These are phyloP conservation scores for Ajuga chamaepitys DNA, from an alignment of 257 asterid genomes.

Conservation along the genomic window DNA sequence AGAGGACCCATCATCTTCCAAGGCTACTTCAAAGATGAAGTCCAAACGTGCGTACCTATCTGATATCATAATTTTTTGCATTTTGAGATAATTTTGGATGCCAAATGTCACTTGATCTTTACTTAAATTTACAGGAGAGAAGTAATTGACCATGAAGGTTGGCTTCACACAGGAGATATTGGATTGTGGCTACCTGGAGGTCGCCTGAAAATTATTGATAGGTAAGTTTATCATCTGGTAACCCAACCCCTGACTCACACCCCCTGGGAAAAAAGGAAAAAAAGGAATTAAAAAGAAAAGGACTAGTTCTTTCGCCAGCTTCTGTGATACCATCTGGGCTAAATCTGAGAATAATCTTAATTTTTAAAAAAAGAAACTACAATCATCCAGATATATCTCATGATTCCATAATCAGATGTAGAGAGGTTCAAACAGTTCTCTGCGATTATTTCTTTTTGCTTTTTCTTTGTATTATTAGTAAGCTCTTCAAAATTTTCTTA, in stretches of 20 bases:
- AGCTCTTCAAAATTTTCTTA: too few relatives aligned
- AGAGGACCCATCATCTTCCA: constrained; percentile 83
- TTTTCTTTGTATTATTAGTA: too few relatives aligned
- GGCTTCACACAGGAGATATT: constrained; percentile 98
- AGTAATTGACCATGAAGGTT: constrained; percentile 70
- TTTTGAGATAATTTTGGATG: constrained; percentile 10
- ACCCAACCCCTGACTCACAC: not conserved
- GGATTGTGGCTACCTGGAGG: constrained; percentile 97
- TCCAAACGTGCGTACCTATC: constrained; percentile 54
- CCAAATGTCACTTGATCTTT: constrained; percentile 13
- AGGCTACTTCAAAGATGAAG: constrained; percentile 90
- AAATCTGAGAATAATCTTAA: not conserved
- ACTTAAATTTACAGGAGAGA: constrained; percentile 57
- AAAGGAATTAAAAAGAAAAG: not conserved
- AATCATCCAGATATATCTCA: too few relatives aligned
- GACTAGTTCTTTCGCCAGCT: not conserved
- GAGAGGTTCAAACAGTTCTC: not conserved
- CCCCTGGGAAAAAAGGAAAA: not conserved
- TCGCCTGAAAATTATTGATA: constrained; percentile 86
- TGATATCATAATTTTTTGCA: constrained; percentile 7
- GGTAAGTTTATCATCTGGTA: constrained; percentile 33
- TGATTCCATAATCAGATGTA: too few relatives aligned
- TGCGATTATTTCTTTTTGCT: too few relatives aligned
- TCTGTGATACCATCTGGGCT: not conserved
- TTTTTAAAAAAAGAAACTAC: not conserved